These are phyloP conservation scores for Cucumis hystrix DNA, from an alignment of 306 rosid species.

Conservation along the genomic window DNA sequence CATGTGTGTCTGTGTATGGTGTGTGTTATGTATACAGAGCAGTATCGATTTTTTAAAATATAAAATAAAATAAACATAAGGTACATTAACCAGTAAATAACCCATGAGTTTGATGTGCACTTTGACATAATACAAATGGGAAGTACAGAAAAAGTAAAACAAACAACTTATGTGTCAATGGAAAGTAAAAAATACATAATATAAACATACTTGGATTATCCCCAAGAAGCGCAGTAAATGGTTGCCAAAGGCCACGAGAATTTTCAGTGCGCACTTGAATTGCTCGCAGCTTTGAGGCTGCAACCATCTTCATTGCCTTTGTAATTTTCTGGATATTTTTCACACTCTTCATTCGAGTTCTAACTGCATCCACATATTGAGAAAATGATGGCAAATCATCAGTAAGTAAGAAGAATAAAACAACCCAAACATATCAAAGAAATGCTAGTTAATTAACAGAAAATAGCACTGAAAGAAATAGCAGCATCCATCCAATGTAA, in stretches of 20 bases:
- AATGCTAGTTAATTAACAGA: not conserved
- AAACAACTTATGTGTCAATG: not conserved
- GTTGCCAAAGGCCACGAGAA: slow-evolving; percentile 97
- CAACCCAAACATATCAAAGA: not conserved
- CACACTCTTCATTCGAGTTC: slow-evolving; percentile 97
- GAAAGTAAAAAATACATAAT: not conserved
- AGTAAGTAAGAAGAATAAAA: slow-evolving; percentile 1
- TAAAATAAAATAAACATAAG: too few species aligned
- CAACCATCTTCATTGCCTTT: slow-evolving; percentile 99
- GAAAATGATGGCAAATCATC: not conserved
- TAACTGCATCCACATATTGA: slow-evolving; percentile 30
- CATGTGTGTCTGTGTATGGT: too few species aligned
- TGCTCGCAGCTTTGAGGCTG: slow-evolving; percentile 89
- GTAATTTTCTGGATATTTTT: slow-evolving; percentile 93
- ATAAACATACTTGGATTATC: slow-evolving; percentile 60
- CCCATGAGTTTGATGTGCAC: not conserved
- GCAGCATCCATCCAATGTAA: not conserved
- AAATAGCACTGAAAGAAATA: not conserved
- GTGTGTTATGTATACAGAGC: too few species aligned
- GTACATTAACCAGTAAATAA: too few species aligned
- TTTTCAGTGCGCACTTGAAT: slow-evolving; percentile 78
- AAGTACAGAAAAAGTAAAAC: not conserved
- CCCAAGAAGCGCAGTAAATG: slow-evolving; percentile 89
- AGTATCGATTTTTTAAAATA: too few species aligned
- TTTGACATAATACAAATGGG: not conserved